phyloP scores from a whole-genome alignment of 306 rosid genomes.

The Glycyrrhiza uralensis region DNA sequence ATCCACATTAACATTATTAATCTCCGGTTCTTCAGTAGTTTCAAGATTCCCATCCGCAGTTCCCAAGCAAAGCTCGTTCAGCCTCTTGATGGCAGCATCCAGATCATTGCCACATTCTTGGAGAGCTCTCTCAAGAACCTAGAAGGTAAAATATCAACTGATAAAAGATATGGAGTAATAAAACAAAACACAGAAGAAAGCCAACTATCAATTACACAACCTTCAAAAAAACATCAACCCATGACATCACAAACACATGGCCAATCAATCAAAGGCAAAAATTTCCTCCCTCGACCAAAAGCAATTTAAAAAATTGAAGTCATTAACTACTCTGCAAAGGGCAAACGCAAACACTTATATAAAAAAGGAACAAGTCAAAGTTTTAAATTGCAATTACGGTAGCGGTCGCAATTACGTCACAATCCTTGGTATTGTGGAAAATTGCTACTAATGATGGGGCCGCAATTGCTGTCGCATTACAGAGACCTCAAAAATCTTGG shows the following conservation, averaged over 20 bases:
- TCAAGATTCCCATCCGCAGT: constrained; percentile 34
- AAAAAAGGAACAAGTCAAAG: neutral
- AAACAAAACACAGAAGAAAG: neutral
- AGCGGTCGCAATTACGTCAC: no score
- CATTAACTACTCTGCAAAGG: neutral
- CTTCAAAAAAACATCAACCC: neutral
- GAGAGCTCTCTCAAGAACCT: constrained; percentile 78
- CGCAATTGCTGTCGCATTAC: no score
- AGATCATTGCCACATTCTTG: constrained; percentile 79
- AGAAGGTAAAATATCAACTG: constrained; percentile 26
- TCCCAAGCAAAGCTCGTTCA: constrained; percentile 67
- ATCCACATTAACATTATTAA: constrained; percentile 29
- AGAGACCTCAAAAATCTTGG: no score
- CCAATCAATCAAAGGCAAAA: neutral
- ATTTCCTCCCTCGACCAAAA: neutral
- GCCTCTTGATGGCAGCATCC: constrained; percentile 77
- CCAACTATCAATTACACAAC: neutral
- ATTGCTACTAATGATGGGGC: no score
- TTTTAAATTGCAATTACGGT: no score
- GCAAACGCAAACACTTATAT: no score
- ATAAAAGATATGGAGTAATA: neutral
- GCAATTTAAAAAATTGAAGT: neutral
- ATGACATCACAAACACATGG: neutral
- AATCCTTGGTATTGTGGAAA: no score
- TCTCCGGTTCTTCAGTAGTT: constrained; percentile 33